Base-by-base conservation (phyloP, 2,329 filamentous ascomycete genomes). In the Aspergillus amoenus region DNA sequence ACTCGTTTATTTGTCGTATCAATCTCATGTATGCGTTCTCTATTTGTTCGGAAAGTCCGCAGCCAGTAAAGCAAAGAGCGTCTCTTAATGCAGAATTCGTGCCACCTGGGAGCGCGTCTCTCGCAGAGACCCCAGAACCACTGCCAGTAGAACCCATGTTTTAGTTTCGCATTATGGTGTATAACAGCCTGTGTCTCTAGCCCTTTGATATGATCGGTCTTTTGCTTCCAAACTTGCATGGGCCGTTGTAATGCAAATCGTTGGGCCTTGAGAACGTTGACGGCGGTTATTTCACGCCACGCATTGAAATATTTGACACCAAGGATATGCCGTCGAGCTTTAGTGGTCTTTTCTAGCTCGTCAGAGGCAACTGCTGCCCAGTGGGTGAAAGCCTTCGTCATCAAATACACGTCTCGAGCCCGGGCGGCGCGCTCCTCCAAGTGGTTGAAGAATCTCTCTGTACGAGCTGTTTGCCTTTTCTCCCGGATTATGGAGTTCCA, bases 261-360 rank as follows among this genome's bases (percentile, higher is more conserved):
- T 43, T 79, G 77, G 11, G 78, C 74, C 62, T 81, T 81, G 42
- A 80, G 66, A 55, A 85, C 81, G 61, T 88, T 86, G 49, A 84
- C 79, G 1, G 79, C 78, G 0, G 86, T 88, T 54, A 89, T 84
- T 57, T 85, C 81, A 24, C 83, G 80, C 88, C 88, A 91, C 7
- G 84, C 84, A 57, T 83, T 84, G 71, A 90, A 91, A 59, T 86
- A 87, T 55, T 84, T 83, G 12, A 83, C 84, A 55, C 87, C 81
- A 53, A 94, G 76, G 58, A 93, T 85, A 68, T 91, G 88, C 60
- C 85, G 80, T 60, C 88, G 82, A 18, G 89, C 90, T 42, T 85
- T 80, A 4, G 83, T 84, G 4, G 89, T 90, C 41, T 84, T 82
- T 60, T 85, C 81, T 15, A 86, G 78, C 66, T 90, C 84, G 13